Evolutionary conservation across 345 rosid species (phyloP).

Genomic region (Capsella bursapastoris): DNA sequence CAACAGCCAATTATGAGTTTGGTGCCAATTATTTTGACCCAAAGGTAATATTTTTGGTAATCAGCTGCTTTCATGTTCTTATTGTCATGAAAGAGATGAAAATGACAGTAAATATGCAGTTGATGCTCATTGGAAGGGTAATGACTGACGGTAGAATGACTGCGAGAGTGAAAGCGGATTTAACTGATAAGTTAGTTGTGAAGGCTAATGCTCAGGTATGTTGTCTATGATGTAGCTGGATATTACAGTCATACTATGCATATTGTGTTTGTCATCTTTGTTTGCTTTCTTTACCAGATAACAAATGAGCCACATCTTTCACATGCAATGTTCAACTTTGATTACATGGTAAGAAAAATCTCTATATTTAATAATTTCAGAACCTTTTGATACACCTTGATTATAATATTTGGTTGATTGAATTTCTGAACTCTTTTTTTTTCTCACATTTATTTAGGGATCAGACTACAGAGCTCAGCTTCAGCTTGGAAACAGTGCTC

Average conservation of each 20-base stretch:
- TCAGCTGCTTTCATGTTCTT: not conserved
- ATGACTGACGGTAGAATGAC: conserved; percentile 87
- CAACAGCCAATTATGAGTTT: conserved; percentile 90
- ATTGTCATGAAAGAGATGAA: conserved; percentile 6
- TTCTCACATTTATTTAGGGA: conserved; percentile 54
- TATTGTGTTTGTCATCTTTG: conserved; percentile 19
- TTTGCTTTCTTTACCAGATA: conserved; percentile 58
- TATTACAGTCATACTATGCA: not conserved
- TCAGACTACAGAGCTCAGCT: conserved; percentile 81
- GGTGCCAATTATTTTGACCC: conserved; percentile 92
- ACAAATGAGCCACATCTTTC: conserved; percentile 86
- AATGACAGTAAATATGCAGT: conserved; percentile 48
- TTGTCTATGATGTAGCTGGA: not conserved
- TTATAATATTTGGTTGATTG: conserved; percentile 13
- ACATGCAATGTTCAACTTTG: conserved; percentile 83
- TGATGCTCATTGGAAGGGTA: conserved; percentile 93
- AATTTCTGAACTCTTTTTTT: conserved; percentile 4
- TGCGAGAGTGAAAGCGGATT: conserved; percentile 89
- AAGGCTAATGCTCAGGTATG: conserved; percentile 89
- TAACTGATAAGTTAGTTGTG: conserved; percentile 72
- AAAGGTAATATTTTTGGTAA: conserved; percentile 39
- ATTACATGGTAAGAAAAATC: conserved; percentile 71
- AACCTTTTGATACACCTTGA: conserved; percentile 1
- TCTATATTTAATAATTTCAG: not conserved
- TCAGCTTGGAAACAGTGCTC: conserved; percentile 81